Conservation (phyloP, 2,329 filamentous ascomycete species). For the Achaetomium macrosporum region DNA sequence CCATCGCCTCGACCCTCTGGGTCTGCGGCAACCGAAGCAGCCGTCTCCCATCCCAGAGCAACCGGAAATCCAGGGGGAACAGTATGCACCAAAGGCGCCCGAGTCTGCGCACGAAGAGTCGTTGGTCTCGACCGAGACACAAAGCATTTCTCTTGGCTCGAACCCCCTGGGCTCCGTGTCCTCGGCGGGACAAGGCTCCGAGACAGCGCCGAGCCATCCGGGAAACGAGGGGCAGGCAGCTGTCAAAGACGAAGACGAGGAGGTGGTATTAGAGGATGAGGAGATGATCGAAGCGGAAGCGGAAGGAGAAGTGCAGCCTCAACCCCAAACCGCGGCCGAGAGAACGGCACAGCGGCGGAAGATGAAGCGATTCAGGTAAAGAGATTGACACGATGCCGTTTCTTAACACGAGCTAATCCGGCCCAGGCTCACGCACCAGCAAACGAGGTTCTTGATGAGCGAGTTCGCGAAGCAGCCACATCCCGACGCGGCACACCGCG, state of each 20-base stretch:
- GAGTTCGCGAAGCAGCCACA: constrained; percentile 94
- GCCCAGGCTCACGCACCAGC: constrained; percentile 79
- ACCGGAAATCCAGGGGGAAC: constrained; percentile 28
- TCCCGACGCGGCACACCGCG: constrained; percentile 84
- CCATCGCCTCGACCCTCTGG: constrained; percentile 38
- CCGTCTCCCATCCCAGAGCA: constrained; percentile 36
- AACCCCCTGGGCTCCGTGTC: constrained; percentile 38
- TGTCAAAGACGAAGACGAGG: constrained; percentile 46
- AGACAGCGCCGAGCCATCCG: constrained; percentile 29
- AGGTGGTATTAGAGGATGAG: constrained; percentile 48
- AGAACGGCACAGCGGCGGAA: constrained; percentile 53
- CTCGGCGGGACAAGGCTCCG: constrained; percentile 32
- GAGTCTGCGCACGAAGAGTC: constrained; percentile 37
- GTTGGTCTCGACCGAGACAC: constrained; percentile 35
- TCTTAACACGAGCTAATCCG: not conserved
- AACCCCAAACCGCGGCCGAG: constrained; percentile 50
- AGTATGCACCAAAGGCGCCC: constrained; percentile 33
- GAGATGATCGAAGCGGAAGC: constrained; percentile 47
- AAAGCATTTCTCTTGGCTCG: constrained; percentile 35
- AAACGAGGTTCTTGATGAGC: constrained; percentile 96
- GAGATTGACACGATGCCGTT: constrained; percentile 10
- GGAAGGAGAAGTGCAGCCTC: constrained; percentile 38
- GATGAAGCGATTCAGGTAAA: constrained; percentile 77
- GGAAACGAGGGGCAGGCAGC: constrained; percentile 35
- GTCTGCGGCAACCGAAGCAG: constrained; percentile 37